A percentile compares a stretch with the other conserved stretches of the same genome.
phyloP scores from a whole-genome alignment of 192 early-diverging fungal species.

The Physocladia obscura region DNA sequence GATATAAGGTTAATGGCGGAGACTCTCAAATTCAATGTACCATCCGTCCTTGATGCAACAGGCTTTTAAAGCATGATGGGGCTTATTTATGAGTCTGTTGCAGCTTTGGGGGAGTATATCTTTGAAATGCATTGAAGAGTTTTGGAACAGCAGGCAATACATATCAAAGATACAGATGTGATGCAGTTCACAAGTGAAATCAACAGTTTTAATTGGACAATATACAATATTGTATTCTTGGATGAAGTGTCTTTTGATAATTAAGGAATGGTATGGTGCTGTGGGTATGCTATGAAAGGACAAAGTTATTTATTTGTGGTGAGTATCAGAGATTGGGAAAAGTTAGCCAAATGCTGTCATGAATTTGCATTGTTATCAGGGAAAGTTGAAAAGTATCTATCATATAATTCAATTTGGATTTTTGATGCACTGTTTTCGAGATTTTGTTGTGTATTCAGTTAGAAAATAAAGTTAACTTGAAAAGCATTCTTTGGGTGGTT shows the following conservation, averaged over 20 bases:
- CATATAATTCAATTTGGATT: slow-evolving; percentile 22
- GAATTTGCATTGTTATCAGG: slow-evolving; percentile 1
- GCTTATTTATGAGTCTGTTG: not conserved
- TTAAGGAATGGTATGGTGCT: slow-evolving; percentile 10
- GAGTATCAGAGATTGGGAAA: not conserved
- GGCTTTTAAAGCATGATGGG: not conserved
- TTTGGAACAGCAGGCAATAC: not conserved
- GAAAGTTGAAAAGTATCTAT: slow-evolving; percentile 10
- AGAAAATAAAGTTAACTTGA: not conserved
- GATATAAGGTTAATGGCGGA: no score
- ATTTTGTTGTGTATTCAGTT: not conserved
- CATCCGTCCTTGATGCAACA: no score
- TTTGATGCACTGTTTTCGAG: slow-evolving; percentile 19
- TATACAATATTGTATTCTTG: slow-evolving; percentile 24
- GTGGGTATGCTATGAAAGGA: slow-evolving; percentile 25
- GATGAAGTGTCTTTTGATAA: no score
- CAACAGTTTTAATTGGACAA: slow-evolving; percentile 5
- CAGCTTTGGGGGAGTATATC: not conserved
- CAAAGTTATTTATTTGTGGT: slow-evolving; percentile 9
- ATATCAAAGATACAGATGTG: slow-evolving; percentile 8
- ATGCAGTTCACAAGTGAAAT: not conserved
- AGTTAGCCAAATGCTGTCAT: not conserved
- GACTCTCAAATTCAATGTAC: no score
- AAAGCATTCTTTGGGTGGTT: not conserved
- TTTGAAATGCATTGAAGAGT: slow-evolving; percentile 2